Conservation (phyloP, 1,284 basidiomycete species). For the Boletellus deceptivus region DNA sequence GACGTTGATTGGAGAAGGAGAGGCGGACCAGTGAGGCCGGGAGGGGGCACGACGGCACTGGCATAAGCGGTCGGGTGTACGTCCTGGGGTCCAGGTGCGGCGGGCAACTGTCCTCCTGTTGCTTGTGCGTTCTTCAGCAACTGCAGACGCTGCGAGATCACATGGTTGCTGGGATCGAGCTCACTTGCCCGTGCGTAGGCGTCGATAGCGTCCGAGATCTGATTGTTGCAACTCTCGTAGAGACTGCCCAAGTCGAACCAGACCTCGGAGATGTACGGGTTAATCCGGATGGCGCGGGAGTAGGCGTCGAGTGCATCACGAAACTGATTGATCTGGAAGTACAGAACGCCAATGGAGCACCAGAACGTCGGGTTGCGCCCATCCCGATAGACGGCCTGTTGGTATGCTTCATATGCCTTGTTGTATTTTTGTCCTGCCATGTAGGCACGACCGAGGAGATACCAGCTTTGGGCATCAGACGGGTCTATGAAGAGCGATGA, state of each 20-base stretch:
- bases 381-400: slow-evolving; percentile 98
- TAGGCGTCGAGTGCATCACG: slow-evolving; percentile 98
- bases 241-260: slow-evolving; percentile 98
- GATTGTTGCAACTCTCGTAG: slow-evolving; percentile 99
- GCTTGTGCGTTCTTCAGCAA: slow-evolving; percentile 80
- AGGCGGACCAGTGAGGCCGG: slow-evolving; percentile 60
- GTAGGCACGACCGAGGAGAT: slow-evolving; percentile 94
- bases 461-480: slow-evolving; percentile 98
- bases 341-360: slow-evolving; percentile 99
- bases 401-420: slow-evolving; percentile 99
- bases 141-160: slow-evolving; percentile 76
- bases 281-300: slow-evolving; percentile 96
- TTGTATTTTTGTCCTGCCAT: slow-evolving; percentile 99
- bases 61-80: slow-evolving; percentile 95
- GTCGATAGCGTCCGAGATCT: slow-evolving; percentile 97
- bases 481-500: slow-evolving; percentile 56
- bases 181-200: slow-evolving; percentile 93
- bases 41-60: slow-evolving; percentile 61
- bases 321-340: slow-evolving; percentile 99
- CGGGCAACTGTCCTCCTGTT: slow-evolving; percentile 74
- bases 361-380: slow-evolving; percentile 99
- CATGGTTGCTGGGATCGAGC: slow-evolving; percentile 78
- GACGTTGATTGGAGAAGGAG: slow-evolving; percentile 54
- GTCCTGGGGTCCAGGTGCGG: slow-evolving; percentile 88
- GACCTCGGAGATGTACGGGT: slow-evolving; percentile 98